Base-by-base conservation (phyloP, 768 basidiomycete species). In the Auriscalpium vulgare region DNA sequence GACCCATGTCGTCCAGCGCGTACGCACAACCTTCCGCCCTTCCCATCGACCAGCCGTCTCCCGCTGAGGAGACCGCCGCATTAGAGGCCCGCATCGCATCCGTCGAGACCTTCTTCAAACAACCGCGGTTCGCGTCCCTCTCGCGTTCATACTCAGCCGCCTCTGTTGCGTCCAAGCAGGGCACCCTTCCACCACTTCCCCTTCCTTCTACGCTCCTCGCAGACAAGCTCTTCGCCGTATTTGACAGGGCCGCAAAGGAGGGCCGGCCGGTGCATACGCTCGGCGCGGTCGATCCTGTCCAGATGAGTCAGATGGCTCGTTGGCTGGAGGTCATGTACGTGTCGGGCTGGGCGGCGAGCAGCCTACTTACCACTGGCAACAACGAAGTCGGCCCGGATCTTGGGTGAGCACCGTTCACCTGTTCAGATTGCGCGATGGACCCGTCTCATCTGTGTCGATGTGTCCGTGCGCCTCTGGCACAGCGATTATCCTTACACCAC, bases 401-500 rank as follows among this genome's bases (percentile, higher is more conserved):
- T 62, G 91, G 88, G 91, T 82, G 62, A 52, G 72, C 59, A 19
- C 35, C n/a, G 10, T 50, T 45, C 3, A 49, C 16, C 36, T 56
- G n/a, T 14, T 16, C 40, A 56, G 5, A 34, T 17, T 48, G 37
- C 34, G 29, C 10, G 16, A 51, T 14, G 23, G 51, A 45, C 37
- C 17, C 43, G 50, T 55, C 37, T 37, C 21, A 17, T 38, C 44
- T 36, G 23, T 13, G 1, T 48, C 35, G 9, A n/a, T 47, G 17
- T 3, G 9, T 53, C n/a, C 14, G 21, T 37, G 21, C 16, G 17
- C n/a, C n/a, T 34, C 10, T 45, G 13, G 29, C 29, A 17, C 57
- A 93, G 87, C 37, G 95, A 97, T 70, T 95, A 97, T 68, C 92
- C 94, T 1, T 97, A 97, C 69, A 94, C 92, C 10, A 95, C 93